Base-by-base conservation (phyloP, 331 rosid species). In the Quercus lobata region DNA sequence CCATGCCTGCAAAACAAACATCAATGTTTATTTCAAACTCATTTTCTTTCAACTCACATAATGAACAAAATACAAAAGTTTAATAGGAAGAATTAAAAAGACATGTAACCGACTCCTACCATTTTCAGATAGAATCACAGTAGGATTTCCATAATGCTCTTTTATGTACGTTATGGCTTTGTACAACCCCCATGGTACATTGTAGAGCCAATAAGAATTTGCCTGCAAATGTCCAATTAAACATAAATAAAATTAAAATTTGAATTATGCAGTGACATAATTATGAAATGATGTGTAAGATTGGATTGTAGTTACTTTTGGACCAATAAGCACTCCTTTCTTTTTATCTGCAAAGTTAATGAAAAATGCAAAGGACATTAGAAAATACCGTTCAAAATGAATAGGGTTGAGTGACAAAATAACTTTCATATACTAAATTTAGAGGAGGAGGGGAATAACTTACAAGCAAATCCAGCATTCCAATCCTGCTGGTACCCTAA, bases 131-230 rank as follows among this genome's bases (percentile, higher is more conserved):
- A 94, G 81, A 82, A 88, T 80, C 78, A 94, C 87, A 37, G 85
- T 83, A 4, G 91, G 94, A 69, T 92, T 94, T 83, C 91, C 90
- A 79, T 92, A 94, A 34, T 41, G 83, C 60, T 92, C 90, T 78
- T 91, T 94, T 71, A 94, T 77, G 81, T 94, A 92, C 21, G 30
- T 91, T 58, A 92, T 18, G 65, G 93, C 69, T 79, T 94, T 92
- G 92, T 92, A 91, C 90, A 92, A 18, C 5, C 97, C 98, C 98
- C 97, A 94, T 74, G 98, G 97, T 1, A 92, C 98, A 58, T 91
- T 92, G 89, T 91, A 94, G 57, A 94, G 94, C 97, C 98, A 94
- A 73, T 56, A 79, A 37, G 94, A 92, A 84, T 92, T 1, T 65
- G 94, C 98, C 97, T 89, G 89, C 68, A 76, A 77, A 75, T 27